phyloP scores from a whole-genome alignment of 306 rosid species.

The Sechiopsis laciniata region DNA sequence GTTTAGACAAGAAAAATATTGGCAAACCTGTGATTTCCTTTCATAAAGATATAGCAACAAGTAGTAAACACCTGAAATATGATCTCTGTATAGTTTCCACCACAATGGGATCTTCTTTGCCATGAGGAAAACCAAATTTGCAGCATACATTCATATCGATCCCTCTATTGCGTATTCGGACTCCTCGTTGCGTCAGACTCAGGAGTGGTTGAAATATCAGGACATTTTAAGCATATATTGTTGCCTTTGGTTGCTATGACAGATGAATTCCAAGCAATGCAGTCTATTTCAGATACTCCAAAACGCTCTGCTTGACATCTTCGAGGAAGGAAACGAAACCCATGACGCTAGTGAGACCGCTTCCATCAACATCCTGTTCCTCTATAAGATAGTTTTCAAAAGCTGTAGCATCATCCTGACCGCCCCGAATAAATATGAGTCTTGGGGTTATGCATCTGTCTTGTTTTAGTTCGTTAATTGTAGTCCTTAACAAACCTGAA shows the following conservation, averaged over 20 bases:
- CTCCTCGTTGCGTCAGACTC: neutral
- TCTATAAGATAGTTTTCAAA: slow-evolving; percentile 89
- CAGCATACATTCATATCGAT: neutral
- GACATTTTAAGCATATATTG: neutral
- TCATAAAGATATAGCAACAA: neutral
- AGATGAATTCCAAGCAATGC: neutral
- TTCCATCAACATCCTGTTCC: slow-evolving; percentile 92
- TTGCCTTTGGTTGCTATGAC: neutral
- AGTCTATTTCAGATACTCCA: slow-evolving; percentile 61
- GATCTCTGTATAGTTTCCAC: neutral
- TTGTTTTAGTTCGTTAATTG: slow-evolving; percentile 70
- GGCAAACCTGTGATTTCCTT: neutral
- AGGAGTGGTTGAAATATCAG: slow-evolving; percentile 4
- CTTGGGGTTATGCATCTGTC: slow-evolving; percentile 93
- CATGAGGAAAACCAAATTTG: neutral
- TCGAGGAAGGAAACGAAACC: slow-evolving; percentile 82
- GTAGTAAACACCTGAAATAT: slow-evolving; percentile 9
- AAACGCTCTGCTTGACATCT: slow-evolving; percentile 57
- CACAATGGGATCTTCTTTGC: slow-evolving; percentile 3
- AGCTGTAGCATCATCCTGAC: slow-evolving; percentile 77
- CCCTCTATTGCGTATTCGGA: neutral
- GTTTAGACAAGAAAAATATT: neutral
- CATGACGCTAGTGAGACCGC: slow-evolving; percentile 71
- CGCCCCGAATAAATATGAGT: slow-evolving; percentile 75
- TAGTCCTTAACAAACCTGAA: slow-evolving; percentile 71